Percentiles rank a stretch among this genome's conserved stretches.
These are phyloP conservation scores for Magnusiomyces tetraspermus DNA, from an alignment of 1,139 yeast genomes.

Conservation along the genomic window DNA sequence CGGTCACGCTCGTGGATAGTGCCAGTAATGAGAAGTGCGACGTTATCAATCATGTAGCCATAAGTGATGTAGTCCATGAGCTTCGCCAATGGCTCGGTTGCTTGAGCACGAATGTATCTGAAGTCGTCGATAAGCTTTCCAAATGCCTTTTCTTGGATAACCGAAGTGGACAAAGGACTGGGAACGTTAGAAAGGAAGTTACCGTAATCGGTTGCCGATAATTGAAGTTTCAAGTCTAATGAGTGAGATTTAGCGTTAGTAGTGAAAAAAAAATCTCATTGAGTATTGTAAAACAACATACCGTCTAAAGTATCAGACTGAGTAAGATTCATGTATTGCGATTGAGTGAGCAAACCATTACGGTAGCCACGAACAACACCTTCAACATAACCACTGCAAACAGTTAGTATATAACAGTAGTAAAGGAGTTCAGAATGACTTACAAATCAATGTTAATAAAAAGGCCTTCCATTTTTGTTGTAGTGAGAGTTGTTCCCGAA, in stretches of 20 bases:
- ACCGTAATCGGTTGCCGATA: constrained; percentile 93
- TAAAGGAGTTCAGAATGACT: constrained; percentile 17
- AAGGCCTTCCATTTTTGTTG: constrained; percentile 62
- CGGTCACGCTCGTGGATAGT: constrained; percentile 92
- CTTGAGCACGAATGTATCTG: constrained; percentile 73
- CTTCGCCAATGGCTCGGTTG: constrained; percentile 67
- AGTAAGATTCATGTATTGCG: constrained; percentile 83
- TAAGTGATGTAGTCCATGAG: constrained; percentile 88
- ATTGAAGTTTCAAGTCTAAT: constrained; percentile 77
- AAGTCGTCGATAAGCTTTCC: constrained; percentile 74
- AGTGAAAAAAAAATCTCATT: background rate
- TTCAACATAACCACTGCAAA: constrained; percentile 68
- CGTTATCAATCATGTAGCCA: constrained; percentile 98
- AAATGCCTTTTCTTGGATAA: constrained; percentile 71
- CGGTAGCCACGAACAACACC: constrained; percentile 93
- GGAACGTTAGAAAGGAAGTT: constrained; percentile 77
- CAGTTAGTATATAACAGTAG: background rate
- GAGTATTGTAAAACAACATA: constrained; percentile 9
- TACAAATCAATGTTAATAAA: constrained; percentile 70
- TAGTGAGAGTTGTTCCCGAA: background rate
- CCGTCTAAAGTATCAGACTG: constrained; percentile 88
- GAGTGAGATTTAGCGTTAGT: background rate
- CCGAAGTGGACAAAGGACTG: constrained; percentile 70
- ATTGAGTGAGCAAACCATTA: constrained; percentile 63
- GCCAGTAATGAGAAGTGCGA: constrained; percentile 91